phyloP scores from a whole-genome alignment of 2,329 filamentous ascomycete genomes.

The Claviceps humidiphila region DNA sequence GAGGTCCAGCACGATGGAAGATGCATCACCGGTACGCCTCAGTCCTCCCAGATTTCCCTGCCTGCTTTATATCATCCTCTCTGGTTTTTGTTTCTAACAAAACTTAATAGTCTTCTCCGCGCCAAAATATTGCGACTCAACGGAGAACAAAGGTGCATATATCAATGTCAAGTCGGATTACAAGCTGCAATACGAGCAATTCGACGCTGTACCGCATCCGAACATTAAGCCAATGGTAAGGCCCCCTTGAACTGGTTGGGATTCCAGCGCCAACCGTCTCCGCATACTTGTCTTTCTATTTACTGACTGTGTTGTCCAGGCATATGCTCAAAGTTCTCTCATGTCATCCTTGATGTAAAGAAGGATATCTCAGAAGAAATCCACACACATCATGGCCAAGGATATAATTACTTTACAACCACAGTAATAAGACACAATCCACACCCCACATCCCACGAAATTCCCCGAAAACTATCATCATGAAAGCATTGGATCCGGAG shows the following conservation, averaged over 20 bases:
- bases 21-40: constrained; percentile 70
- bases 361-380: background rate
- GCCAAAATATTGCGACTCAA: constrained; percentile 93
- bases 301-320: constrained; percentile 32
- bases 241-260: constrained; percentile 1
- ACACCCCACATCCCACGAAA: background rate
- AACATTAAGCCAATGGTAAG: constrained; percentile 83
- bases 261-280: constrained; percentile 3
- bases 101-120: constrained; percentile 69
- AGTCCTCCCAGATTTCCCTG: background rate
- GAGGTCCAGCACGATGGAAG: constrained; percentile 92
- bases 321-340: constrained; percentile 74
- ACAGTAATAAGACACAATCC: background rate
- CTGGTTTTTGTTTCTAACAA: constrained; percentile 14
- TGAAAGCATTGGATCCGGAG: constrained; percentile 6
- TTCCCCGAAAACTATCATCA: background rate
- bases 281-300: background rate
- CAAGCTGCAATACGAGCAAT: constrained; percentile 84
- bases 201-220: constrained; percentile 92
- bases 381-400: background rate
- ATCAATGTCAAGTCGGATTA: constrained; percentile 92
- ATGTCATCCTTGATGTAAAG: constrained; percentile 60
- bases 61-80: background rate
- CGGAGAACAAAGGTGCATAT: constrained; percentile 94
- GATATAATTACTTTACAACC: background rate